A percentile compares a stretch with the other conserved stretches of the same genome.
These are phyloP conservation scores for Boletus rufocinnamomeus DNA, from an alignment of 768 basidiomycete genomes.

Conservation along the genomic window DNA sequence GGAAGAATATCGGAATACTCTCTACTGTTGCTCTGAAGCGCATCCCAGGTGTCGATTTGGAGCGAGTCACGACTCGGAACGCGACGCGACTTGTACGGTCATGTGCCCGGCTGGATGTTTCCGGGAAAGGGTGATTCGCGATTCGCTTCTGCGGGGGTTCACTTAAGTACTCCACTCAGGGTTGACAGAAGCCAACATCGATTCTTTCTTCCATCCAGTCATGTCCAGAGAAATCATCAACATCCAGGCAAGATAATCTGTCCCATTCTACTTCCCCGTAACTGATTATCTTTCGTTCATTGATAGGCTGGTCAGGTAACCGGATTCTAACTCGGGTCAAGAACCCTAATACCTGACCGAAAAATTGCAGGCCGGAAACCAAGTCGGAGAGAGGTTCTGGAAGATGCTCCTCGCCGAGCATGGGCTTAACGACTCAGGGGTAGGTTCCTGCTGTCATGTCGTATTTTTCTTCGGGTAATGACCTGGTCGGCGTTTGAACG, in stretches of 20 bases:
- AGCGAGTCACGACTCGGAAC: background rate
- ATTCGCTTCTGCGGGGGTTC: constrained; percentile 18
- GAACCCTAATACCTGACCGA: constrained; percentile 22
- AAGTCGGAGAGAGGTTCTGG: constrained; percentile 89
- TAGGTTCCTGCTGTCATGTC: constrained; percentile 33
- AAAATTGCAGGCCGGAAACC: constrained; percentile 61
- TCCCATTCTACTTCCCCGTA: background rate
- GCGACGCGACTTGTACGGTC: constrained; percentile 23
- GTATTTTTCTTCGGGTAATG: constrained; percentile 13
- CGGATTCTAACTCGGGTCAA: background rate
- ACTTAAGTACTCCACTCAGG: background rate
- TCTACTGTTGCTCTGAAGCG: constrained; percentile 63
- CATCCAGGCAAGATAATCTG: constrained; percentile 55
- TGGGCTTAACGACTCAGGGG: constrained; percentile 73
- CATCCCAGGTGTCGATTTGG: constrained; percentile 38
- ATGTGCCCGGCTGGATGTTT: constrained; percentile 25
- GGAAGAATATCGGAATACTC: constrained; percentile 57
- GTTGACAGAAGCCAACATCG: constrained; percentile 5
- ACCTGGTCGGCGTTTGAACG: constrained; percentile 16
- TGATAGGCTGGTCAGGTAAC: constrained; percentile 69
- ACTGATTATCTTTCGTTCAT: constrained; percentile 14
- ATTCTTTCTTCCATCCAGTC: constrained; percentile 25
- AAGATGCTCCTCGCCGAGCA: constrained; percentile 84
- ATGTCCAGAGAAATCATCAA: constrained; percentile 85
- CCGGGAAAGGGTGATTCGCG: constrained; percentile 17